Base-by-base conservation (phyloP, 148 eudicot species). In the Silene latifolia region DNA sequence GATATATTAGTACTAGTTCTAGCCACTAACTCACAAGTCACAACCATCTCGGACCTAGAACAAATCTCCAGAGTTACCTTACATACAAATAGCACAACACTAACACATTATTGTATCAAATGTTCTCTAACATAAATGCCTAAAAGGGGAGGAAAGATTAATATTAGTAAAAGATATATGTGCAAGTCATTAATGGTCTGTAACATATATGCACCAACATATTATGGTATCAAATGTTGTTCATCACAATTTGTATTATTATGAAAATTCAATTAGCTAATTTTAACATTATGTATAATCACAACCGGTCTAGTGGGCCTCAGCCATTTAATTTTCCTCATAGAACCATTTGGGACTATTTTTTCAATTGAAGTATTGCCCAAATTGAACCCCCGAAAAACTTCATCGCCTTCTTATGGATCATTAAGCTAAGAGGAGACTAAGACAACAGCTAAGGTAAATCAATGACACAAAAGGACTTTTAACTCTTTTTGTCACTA, bases 391-490 rank as follows among this genome's bases (percentile, higher is more conserved):
- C 27, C 1, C 13, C 48, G 18, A 9, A 20, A 58, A 48, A 10
- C 29, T 51, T 24, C 44, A 51, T n/a, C 32, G 24, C 35, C 20
- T 53, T 17, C 25, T 9, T 0, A 54, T 46, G 47, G 8, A 47
- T n/a, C 4, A 71, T 44, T 71, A 71, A 27, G 53, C 29, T 53
- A 32, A 39, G 12, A 14, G 12, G 18, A 63, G 42, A 27, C n/a
- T 25, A 63, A 25, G n/a, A 63, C 67, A 63, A 63, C 67, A 63
- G 39, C 67, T 27, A 11, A 27, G 42, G 69, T 35, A 65, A 6
- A 65, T 65, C 17, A 17, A 17, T 32, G 21, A 65, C 69, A 32
- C 1, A 65, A 10, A 18, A 7, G 25, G 14, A n/a, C 4, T 35
- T 35, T 18, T 18, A n/a, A 66, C 51, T 42, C 13, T 64, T 32